phyloP scores from a whole-genome alignment of 352 stramenopile species.

The Phytophthora hibernalis region DNA sequence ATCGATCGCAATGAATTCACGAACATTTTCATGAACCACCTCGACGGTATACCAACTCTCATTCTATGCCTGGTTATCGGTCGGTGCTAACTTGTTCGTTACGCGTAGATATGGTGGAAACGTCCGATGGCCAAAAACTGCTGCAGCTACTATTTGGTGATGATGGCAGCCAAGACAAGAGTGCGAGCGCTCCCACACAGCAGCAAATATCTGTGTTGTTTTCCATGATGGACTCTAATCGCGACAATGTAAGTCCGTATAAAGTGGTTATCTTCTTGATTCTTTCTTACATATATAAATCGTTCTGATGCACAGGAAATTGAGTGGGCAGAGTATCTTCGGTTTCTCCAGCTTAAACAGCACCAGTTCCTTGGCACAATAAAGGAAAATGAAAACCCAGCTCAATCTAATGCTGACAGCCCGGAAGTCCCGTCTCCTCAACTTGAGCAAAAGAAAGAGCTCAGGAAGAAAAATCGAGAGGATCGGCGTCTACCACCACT shows the following conservation, averaged over 20 bases:
- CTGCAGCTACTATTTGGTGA: conserved; percentile 42
- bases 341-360: conserved; percentile 43
- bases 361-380: not conserved
- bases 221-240: conserved; percentile 54
- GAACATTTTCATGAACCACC: conserved; percentile 44
- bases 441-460: conserved; percentile 24
- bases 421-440: conserved; percentile 3
- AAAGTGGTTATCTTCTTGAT: not conserved
- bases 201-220: conserved; percentile 51
- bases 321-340: conserved; percentile 68
- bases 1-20: conserved; percentile 73
- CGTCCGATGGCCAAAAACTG: conserved; percentile 51
- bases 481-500: conserved; percentile 14
- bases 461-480: conserved; percentile 41
- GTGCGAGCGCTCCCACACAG: not conserved
- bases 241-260: conserved; percentile 48
- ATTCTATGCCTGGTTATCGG: not conserved
- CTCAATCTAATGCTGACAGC: not conserved
- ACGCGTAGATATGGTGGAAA: conserved; percentile 42
- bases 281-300: not conserved
- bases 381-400: not conserved
- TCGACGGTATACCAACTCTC: conserved; percentile 36
- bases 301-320: conserved; percentile 36
- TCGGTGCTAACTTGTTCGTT: not conserved
- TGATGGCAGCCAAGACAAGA: conserved; percentile 7